Percentiles rank a stretch among this genome's conserved stretches.
These are phyloP conservation scores for Tephrocybe rancida DNA, from an alignment of 768 basidiomycete genomes.

Conservation along the genomic window DNA sequence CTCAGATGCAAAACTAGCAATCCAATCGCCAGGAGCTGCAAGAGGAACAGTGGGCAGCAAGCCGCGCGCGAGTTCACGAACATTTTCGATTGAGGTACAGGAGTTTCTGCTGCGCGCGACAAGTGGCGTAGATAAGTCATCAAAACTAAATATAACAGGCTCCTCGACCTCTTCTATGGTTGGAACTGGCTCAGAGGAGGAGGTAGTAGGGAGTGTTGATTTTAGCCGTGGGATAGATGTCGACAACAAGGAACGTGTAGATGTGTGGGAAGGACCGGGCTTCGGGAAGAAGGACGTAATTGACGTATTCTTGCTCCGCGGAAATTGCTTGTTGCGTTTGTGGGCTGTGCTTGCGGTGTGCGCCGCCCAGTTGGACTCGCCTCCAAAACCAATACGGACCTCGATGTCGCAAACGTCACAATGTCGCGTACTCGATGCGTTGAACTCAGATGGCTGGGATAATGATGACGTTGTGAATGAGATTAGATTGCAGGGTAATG, in stretches of 20 bases:
- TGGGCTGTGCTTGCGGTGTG: neutral
- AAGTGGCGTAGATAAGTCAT: neutral
- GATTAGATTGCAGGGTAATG: too few relatives aligned
- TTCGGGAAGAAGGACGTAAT: neutral
- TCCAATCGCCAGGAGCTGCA: too few relatives aligned
- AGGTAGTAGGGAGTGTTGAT: neutral
- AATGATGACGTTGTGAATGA: too few relatives aligned
- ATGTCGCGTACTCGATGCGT: neutral
- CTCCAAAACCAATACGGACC: conserved; percentile 2
- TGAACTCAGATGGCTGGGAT: too few relatives aligned
- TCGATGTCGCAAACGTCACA: neutral
- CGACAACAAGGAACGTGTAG: neutral
- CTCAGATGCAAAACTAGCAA: too few relatives aligned
- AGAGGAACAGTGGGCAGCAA: too few relatives aligned
- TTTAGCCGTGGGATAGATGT: neutral
- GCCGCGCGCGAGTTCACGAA: too few relatives aligned
- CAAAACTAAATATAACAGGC: too few relatives aligned
- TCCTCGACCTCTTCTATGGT: neutral
- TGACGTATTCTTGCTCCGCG: neutral
- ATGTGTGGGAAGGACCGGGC: neutral
- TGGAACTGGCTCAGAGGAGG: neutral
- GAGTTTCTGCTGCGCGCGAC: too few relatives aligned
- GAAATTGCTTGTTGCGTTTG: neutral
- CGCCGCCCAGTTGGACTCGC: neutral
- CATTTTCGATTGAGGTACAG: too few relatives aligned